Conservation (phyloP, 148 eudicot genomes). For the Suaeda aralocaspica region DNA sequence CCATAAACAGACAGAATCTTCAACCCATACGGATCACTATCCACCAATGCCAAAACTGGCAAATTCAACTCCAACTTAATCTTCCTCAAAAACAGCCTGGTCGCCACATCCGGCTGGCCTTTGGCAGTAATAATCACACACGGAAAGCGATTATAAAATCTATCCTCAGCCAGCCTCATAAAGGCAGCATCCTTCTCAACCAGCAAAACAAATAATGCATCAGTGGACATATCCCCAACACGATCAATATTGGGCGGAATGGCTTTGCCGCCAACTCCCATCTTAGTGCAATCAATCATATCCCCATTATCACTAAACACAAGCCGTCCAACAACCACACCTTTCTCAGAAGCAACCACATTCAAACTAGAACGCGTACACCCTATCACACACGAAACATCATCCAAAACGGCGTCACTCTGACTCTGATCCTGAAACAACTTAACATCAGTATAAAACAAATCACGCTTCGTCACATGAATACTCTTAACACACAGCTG, state of each 20-base stretch:
- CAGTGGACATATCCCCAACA: conserved; percentile 79
- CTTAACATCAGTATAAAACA: conserved; percentile 93
- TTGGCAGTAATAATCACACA: conserved; percentile 85
- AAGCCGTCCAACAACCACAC: conserved; percentile 83
- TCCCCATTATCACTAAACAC: conserved; percentile 85
- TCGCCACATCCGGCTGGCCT: conserved; percentile 95
- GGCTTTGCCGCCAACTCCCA: conserved; percentile 96
- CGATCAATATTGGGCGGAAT: conserved; percentile 90
- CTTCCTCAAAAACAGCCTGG: conserved; percentile 78
- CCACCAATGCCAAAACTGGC: conserved; percentile 88
- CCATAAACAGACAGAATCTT: conserved; percentile 93
- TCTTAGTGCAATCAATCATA: conserved; percentile 85
- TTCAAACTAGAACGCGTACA: conserved; percentile 83
- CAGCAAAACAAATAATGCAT: conserved; percentile 71
- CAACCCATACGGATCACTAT: conserved; percentile 93
- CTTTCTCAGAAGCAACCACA: conserved; percentile 81
- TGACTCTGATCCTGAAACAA: conserved; percentile 83
- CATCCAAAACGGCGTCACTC: conserved; percentile 81
- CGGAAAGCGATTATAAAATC: conserved; percentile 87
- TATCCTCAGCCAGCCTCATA: conserved; percentile 78
- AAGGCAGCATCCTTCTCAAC: conserved; percentile 97
- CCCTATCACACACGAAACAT: conserved; percentile 76
- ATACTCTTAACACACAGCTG: conserved; percentile 62
- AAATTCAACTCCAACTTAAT: conserved; percentile 78
- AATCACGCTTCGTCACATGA: conserved; percentile 92